Base-by-base conservation (phyloP, 2,329 filamentous ascomycete genomes). In the Fusarium tjaetaba region DNA sequence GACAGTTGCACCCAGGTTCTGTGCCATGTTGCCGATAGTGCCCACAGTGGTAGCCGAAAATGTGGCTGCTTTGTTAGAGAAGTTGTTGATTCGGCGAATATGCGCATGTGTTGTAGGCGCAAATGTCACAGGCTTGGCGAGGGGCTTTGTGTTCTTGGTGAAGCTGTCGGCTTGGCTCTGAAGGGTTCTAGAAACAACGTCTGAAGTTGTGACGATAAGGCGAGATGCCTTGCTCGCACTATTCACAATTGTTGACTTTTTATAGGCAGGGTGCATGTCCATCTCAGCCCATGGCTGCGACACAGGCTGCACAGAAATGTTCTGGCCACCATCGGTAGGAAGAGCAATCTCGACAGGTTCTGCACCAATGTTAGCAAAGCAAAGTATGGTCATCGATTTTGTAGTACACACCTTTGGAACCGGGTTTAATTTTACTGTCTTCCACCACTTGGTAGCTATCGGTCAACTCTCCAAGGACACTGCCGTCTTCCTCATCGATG, bases 401-500 rank as follows among this genome's bases (percentile, higher is more conserved):
- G 22, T 32, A 26, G n/a, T 7, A 28, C 58, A 39, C 86, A 97
- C 95, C 93, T 88, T 99, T 98, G 10, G 93, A 96, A n/a, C 96
- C 96, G 22, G 92, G 91, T 80, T 92, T 90, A 71, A 99, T 87
- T 57, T 87, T 88, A 34, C 89, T 86, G 73, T 95, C 90, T 79
- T 98, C 95, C 22, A 96, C 87, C 24, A 97, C 88, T 73, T 95
- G 87, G 78, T 94, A 96, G 24, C 92, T 93, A 65, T 96, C 93
- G 65, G 93, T 91, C 70, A 99, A 85, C 84, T 99, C 96, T 51
- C 96, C 96, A 34, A 99, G 93, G 14, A 99, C 93, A 77, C 94
- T 97, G 59, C 96, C 96, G 83, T 99, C 93, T 80, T 98, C 96
- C 82, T 99, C 96, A 79, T 99, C 95, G 22, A 99, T 87, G 15